Base-by-base conservation (phyloP, 225 moss, liverwort and hornwort genomes). In the Neckera pumila region DNA sequence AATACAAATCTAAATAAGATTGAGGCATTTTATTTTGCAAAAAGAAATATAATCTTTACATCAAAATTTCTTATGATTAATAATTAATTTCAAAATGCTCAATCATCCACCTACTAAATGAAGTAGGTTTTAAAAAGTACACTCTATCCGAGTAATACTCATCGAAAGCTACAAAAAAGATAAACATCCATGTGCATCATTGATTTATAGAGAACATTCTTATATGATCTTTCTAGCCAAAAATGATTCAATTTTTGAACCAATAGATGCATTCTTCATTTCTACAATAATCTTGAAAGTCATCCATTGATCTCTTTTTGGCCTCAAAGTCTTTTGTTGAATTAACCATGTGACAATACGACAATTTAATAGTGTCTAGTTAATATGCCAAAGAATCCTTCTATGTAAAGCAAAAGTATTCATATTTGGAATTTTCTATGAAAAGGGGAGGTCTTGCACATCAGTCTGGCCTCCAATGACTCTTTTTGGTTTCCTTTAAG, bases 51-150 rank as follows among this genome's bases (percentile, higher is more conserved):
- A 4, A 38, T 38, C 4, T 17, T 27, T 27, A n/a, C 3, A 58
- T 57, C 38, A 57, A 27, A 45, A 45, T 45, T 57, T 79, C 9
- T 17, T 57, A 26, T 27, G 1, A 38, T 38, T 27, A n/a, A 26
- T 27, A 1, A 38, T 38, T 27, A n/a, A 4, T 0, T 3, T 0
- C 16, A 3, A 77, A n/a, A n/a, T 20, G 2, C 1, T 26, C 4
- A 56, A n/a, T 10, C 25, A 38, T 17, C 17, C 3, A n/a, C 56
- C 17, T 56, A 26, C 3, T 11, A 25, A 38, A 58, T 57, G 10
- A 27, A 57, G 27, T n/a, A 17, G 6, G 4, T 17, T 58, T 38
- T 27, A 4, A 11, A 38, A 40, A 58, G 7, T 57, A 0, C 2
- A 27, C 1, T 11, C 7, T 17, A 57, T 40, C 2, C 0, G 11